Conservation (phyloP, 176 grass and related monocot genomes). For the Coix lacrymajobi region DNA sequence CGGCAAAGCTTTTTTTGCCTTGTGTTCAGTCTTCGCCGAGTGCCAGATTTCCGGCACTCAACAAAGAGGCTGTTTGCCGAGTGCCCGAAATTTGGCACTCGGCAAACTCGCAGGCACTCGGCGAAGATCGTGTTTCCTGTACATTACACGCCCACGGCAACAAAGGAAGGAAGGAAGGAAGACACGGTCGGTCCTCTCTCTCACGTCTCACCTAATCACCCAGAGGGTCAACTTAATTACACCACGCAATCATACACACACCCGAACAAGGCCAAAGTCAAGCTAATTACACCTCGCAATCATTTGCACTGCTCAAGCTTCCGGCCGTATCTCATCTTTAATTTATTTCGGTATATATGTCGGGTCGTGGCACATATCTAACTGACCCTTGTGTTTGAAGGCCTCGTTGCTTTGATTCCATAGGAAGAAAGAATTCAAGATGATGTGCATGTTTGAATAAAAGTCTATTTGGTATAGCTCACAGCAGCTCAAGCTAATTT, state of each 20-base stretch:
- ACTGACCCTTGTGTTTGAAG: too few relatives aligned
- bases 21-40: too few relatives aligned
- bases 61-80: too few relatives aligned
- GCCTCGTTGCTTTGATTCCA: not conserved
- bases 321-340: too few relatives aligned
- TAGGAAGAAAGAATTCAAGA: not conserved
- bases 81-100: too few relatives aligned
- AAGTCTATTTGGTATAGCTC: too few relatives aligned
- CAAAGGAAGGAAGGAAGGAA: not conserved
- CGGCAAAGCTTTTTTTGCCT: too few relatives aligned
- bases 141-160: not conserved
- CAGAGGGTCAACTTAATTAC: slow-evolving; percentile 2
- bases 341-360: not conserved
- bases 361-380: not conserved
- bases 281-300: not conserved
- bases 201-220: not conserved
- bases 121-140: too few relatives aligned
- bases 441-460: not conserved
- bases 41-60: too few relatives aligned
- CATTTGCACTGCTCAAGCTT: not conserved
- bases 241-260: not conserved
- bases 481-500: too few relatives aligned
- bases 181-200: not conserved
- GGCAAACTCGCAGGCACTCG: too few relatives aligned
- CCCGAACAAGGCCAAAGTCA: not conserved